These are phyloP conservation scores for Rusavskia elegans DNA, from an alignment of 495 filamentous ascomycete species.

Conservation along the genomic window DNA sequence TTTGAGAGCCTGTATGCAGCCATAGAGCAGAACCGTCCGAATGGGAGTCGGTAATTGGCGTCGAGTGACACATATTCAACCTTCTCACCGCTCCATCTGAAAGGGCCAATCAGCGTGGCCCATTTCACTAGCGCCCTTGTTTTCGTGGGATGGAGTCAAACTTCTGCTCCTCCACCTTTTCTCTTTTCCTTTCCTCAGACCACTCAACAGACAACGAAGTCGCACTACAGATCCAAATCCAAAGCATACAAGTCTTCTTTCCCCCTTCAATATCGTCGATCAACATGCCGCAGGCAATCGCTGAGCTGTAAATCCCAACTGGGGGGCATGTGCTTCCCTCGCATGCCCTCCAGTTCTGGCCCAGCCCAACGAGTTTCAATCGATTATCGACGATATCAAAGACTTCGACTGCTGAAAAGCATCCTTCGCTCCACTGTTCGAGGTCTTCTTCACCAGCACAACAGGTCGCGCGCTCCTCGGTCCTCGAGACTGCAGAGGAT, in stretches of 20 bases:
- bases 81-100: neutral
- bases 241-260: constrained; percentile 22
- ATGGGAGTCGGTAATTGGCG: too few species aligned
- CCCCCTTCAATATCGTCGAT: constrained; percentile 58
- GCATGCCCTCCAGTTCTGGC: constrained; percentile 60
- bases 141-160: neutral
- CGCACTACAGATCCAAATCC: constrained; percentile 28
- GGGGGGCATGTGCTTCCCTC: constrained; percentile 44
- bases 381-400: constrained; percentile 62
- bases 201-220: constrained; percentile 51
- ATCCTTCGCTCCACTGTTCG: constrained; percentile 17
- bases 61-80: too few species aligned
- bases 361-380: constrained; percentile 62
- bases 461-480: constrained; percentile 16
- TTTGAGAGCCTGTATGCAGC: too few species aligned
- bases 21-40: too few species aligned
- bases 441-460: constrained; percentile 21
- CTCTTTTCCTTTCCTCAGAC: constrained; percentile 21
- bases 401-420: constrained; percentile 33
- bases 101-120: neutral
- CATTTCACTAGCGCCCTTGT: neutral
- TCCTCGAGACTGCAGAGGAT: constrained; percentile 11
- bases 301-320: constrained; percentile 90
- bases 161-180: constrained; percentile 4
- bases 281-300: constrained; percentile 73